phyloP scores from a whole-genome alignment of 1,284 basidiomycete genomes.

The Sanguinoderma infundibulare region DNA sequence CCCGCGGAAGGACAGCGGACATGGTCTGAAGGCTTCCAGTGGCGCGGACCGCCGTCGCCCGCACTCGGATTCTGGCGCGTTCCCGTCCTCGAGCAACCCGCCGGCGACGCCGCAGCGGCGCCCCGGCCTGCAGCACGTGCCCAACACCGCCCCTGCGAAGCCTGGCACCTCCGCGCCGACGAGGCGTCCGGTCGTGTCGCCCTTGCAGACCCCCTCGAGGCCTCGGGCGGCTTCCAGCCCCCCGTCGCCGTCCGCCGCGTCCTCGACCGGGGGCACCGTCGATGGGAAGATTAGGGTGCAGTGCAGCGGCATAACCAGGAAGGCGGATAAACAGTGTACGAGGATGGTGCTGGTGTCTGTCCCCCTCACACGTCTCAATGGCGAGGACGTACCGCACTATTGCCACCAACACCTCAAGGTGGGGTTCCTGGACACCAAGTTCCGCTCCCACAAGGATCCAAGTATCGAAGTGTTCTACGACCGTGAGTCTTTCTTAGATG shows the following conservation, averaged over 20 bases:
- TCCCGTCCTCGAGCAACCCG: slow-evolving; percentile 1
- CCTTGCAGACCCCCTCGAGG: slow-evolving; percentile 21
- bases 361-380: slow-evolving; percentile 43
- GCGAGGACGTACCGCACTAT: slow-evolving; percentile 52
- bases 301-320: slow-evolving; percentile 71
- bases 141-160: slow-evolving; percentile 27
- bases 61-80: slow-evolving; percentile 22
- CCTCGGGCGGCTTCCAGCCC: slow-evolving; percentile 39
- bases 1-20: slow-evolving; percentile 10
- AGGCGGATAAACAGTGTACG: slow-evolving; percentile 61
- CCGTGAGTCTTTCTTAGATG: slow-evolving; percentile 39
- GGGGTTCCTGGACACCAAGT: slow-evolving; percentile 44
- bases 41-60: slow-evolving; percentile 10
- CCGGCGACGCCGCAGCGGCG: slow-evolving; percentile 31
- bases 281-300: slow-evolving; percentile 40
- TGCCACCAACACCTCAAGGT: slow-evolving; percentile 70
- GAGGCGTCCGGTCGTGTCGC: neutral
- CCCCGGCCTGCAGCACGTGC: slow-evolving; percentile 26
- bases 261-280: slow-evolving; percentile 18
- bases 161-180: slow-evolving; percentile 13
- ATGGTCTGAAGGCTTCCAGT: neutral
- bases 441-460: slow-evolving; percentile 59
- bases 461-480: slow-evolving; percentile 49
- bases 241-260: slow-evolving; percentile 32
- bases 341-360: slow-evolving; percentile 58